phyloP scores from a whole-genome alignment of 306 rosid genomes.

The Carpinus viminea region DNA sequence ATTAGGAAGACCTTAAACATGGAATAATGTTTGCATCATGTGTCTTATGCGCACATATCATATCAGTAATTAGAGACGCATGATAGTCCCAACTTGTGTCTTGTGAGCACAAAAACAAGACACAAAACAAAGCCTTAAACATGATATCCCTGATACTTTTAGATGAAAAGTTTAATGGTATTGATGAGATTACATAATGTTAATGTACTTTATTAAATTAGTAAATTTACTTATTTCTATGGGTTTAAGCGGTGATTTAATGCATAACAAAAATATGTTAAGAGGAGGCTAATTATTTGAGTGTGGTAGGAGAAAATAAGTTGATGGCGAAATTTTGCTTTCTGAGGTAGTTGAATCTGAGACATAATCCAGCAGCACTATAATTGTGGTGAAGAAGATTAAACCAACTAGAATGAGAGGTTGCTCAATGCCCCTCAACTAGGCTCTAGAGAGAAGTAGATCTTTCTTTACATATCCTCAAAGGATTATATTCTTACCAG shows the following conservation, averaged over 20 bases:
- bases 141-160: not conserved
- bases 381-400: slow-evolving; percentile 23
- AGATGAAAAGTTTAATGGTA: not conserved
- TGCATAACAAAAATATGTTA: not conserved
- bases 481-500: slow-evolving; percentile 19
- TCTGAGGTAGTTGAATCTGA: slow-evolving; percentile 19
- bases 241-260: no score
- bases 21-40: not conserved
- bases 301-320: slow-evolving; percentile 2
- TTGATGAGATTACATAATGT: not conserved
- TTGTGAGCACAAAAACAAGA: no score
- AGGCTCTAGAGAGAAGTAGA: slow-evolving; percentile 5
- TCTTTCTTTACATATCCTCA: slow-evolving; percentile 2
- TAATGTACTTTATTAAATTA: no score
- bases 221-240: no score
- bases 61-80: no score
- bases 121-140: not conserved
- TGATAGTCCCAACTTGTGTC: no score
- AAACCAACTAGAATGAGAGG: slow-evolving; percentile 2
- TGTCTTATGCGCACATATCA: no score
- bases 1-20: not conserved
- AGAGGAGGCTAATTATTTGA: not conserved
- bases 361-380: slow-evolving; percentile 11
- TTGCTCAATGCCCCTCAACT: slow-evolving; percentile 10
- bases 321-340: slow-evolving; percentile 16